phyloP scores from a whole-genome alignment of 129 eudicot species.

The Scalesia atractyloides region DNA sequence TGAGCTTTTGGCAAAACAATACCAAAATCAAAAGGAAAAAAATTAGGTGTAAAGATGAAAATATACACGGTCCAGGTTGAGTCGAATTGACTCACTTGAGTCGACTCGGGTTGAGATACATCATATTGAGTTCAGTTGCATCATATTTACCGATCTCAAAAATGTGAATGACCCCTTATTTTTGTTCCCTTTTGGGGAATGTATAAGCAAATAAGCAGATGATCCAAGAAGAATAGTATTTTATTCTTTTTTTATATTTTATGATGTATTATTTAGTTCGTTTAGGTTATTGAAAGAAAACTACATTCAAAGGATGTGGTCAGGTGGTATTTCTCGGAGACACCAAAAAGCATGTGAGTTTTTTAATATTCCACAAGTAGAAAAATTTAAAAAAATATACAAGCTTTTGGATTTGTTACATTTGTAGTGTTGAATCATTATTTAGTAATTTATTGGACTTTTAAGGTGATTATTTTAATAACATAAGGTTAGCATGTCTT shows the following conservation, averaged over 20 bases:
- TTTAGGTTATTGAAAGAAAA: slow-evolving; percentile 4
- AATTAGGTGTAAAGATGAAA: slow-evolving; percentile 26
- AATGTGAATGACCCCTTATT: slow-evolving; percentile 37
- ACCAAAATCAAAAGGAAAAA: slow-evolving; percentile 36
- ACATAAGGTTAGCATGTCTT: too few species aligned
- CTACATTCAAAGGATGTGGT: slow-evolving; percentile 29
- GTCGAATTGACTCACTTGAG: slow-evolving; percentile 1
- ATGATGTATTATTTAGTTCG: slow-evolving; percentile 5
- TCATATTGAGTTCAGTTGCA: slow-evolving; percentile 16
- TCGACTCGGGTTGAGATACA: slow-evolving; percentile 1
- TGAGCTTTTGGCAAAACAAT: slow-evolving; percentile 51
- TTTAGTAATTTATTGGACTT: too few species aligned
- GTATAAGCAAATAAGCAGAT: slow-evolving; percentile 32
- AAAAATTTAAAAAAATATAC: background rate
- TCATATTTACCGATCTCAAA: slow-evolving; percentile 8
- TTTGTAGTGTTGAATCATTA: too few species aligned
- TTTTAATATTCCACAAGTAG: background rate
- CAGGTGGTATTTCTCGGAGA: slow-evolving; percentile 24
- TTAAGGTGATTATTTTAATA: too few species aligned
- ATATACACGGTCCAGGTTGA: slow-evolving; percentile 4
- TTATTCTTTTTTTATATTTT: background rate
- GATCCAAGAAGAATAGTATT: slow-evolving; percentile 29
- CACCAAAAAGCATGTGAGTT: background rate
- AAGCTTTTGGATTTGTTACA: too few species aligned
- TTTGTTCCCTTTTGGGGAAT: slow-evolving; percentile 26